Evolutionary conservation across 2,329 filamentous ascomycete genomes (phyloP).

Genomic region (Fusarium setosum): DNA sequence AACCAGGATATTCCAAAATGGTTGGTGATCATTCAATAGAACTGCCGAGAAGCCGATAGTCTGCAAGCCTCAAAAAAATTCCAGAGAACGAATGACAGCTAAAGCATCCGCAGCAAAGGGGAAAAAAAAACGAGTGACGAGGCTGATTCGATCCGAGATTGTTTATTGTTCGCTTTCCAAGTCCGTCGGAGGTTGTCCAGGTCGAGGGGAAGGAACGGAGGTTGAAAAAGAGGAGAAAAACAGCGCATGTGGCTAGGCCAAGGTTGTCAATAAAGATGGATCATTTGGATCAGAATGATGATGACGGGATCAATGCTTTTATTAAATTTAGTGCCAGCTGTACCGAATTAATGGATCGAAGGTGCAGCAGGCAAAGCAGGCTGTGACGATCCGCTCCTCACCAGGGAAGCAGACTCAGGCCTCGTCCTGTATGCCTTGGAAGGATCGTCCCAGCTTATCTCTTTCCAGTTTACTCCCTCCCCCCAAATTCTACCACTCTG

Average conservation of each 20-base stretch:
- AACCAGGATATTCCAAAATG: slow-evolving; percentile 7
- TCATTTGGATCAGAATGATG: slow-evolving; percentile 6
- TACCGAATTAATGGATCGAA: slow-evolving; percentile 18
- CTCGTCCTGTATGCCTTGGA: not conserved
- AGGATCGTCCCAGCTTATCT: slow-evolving; percentile 3
- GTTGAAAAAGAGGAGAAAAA: not conserved
- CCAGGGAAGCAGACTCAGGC: slow-evolving; percentile 6
- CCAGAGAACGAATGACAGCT: slow-evolving; percentile 16
- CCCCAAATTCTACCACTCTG: not conserved
- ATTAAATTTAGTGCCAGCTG: slow-evolving; percentile 6
- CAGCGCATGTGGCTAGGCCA: not conserved
- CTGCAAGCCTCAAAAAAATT: slow-evolving; percentile 1
- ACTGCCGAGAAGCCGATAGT: not conserved
- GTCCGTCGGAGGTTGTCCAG: not conserved
- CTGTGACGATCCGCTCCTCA: slow-evolving; percentile 20
- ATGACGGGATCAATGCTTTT: not conserved
- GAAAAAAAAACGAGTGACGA: slow-evolving; percentile 1
- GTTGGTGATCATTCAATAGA: slow-evolving; percentile 1
- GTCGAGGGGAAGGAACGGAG: not conserved
- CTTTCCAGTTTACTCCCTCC: not conserved
- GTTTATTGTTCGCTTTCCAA: not conserved
- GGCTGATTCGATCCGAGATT: not conserved
- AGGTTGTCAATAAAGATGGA: slow-evolving; percentile 2
- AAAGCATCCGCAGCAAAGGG: not conserved
- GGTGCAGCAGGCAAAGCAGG: not conserved